Percentiles rank a stretch among this genome's conserved stretches.
These are phyloP conservation scores for Botrytis fragariae DNA, from an alignment of 2,329 filamentous ascomycete species.

Conservation along the genomic window DNA sequence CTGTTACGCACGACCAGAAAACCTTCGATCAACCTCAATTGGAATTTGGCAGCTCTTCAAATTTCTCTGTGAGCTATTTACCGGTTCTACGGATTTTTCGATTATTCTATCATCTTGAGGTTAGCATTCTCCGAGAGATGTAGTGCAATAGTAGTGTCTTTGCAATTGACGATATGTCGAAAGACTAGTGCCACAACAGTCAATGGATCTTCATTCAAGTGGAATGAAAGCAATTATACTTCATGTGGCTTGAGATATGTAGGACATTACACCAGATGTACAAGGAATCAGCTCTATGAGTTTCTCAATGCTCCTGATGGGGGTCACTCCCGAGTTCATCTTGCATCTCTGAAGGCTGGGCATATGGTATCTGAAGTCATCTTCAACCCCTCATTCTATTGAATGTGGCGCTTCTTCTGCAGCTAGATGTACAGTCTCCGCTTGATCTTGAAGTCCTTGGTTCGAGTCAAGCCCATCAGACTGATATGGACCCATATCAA, in stretches of 20 bases:
- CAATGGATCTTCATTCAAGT: not conserved
- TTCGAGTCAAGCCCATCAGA: not conserved
- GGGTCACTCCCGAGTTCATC: not conserved
- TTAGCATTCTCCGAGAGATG: not conserved
- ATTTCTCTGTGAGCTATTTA: not conserved
- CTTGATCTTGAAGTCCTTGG: not conserved
- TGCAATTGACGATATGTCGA: not conserved
- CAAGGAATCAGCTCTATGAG: not conserved
- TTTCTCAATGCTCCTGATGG: not conserved
- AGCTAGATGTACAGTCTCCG: not conserved
- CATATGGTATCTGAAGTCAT: not conserved
- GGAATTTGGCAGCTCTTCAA: not conserved
- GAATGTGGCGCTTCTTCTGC: slow-evolving; percentile 4
- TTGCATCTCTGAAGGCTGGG: not conserved
- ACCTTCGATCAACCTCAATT: not conserved
- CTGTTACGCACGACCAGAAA: not conserved
- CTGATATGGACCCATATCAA: not conserved
- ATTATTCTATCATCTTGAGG: not conserved
- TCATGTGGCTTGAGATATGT: not conserved
- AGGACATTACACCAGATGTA: not conserved
- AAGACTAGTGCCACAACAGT: not conserved
- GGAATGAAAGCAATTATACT: not conserved
- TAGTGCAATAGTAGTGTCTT: not conserved
- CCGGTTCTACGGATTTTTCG: not conserved
- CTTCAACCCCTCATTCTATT: slow-evolving; percentile 1